Base-by-base conservation (phyloP, 768 basidiomycete species). In the Termitomyces sp. region DNA sequence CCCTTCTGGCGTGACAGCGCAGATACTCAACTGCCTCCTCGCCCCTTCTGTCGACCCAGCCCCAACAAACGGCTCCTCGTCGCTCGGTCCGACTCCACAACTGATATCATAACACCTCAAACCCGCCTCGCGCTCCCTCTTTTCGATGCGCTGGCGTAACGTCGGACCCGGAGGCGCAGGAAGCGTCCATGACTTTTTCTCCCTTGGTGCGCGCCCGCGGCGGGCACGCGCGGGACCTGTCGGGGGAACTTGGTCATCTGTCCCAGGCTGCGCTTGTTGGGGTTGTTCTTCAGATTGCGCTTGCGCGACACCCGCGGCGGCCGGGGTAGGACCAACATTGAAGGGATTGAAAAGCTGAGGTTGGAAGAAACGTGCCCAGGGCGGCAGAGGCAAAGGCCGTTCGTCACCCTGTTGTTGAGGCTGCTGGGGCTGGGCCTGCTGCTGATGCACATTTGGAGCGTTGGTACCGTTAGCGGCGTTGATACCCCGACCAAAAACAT, bases 41-140 rank as follows among this genome's bases (percentile, higher is more conserved):
- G 60, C 70, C 59, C 50, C 66, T 9, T 64, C 68, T 0, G 66
- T 64, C 18, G 68, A 52, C 51, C 66, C 68, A 10, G 77, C 69
- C 50, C 67, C 68, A 6, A 77, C 69, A 45, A 70, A 71, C 15
- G 87, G 87, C 44, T 88, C 86, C 16, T 89, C 88, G 56, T 90
- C 88, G 15, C 82, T 84, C 7, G 88, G 88, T 0, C 88, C 90
- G 29, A 90, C 67, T 2, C 87, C 88, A 68, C 90, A 92, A 59
- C 82, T 84, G 29, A 84, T 71, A 64, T 91, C 90, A 39, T 74
- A 81, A 67, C 90, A 92, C 50, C 90, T 76, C 63, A 90, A 65
- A 0, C 88, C 90, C 22, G 81, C 78, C 66, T 89, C 87, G 22
- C 85, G 80, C 69, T 92, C 90, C 55, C 81, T 77, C 58, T 80